A percentile compares a stretch with the other conserved stretches of the same genome.
Evolutionary conservation across 73 alveolate genomes (phyloP).

Genomic region (Paramecium sonneborni): DNA sequence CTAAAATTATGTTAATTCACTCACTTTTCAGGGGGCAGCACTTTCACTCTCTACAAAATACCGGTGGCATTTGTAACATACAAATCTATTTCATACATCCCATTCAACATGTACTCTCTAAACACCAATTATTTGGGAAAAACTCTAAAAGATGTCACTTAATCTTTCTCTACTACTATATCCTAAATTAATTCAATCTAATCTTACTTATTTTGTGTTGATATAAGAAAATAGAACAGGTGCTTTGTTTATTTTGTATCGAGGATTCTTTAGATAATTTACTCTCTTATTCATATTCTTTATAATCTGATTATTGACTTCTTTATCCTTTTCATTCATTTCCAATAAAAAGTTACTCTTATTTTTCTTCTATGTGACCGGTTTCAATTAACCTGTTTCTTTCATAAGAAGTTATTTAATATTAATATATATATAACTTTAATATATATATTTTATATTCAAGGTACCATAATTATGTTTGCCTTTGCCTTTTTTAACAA

Average conservation of each 20-base stretch:
- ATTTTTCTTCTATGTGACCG: not conserved
- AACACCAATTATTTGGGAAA: conserved; percentile 6
- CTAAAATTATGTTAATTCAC: conserved; percentile 25
- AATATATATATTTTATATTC: conserved; percentile 6
- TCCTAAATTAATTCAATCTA: not conserved
- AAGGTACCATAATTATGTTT: conserved; percentile 54
- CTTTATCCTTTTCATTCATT: conserved; percentile 94
- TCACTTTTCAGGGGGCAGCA: conserved; percentile 82
- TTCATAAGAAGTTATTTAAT: not conserved
- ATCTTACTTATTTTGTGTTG: conserved; percentile 58
- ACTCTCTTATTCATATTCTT: conserved; percentile 95
- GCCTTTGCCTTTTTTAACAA: conserved; percentile 53
- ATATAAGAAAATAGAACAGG: conserved; percentile 77
- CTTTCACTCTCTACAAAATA: conserved; percentile 79
- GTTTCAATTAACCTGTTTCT: not conserved
- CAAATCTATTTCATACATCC: conserved; percentile 89
- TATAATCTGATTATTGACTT: conserved; percentile 89
- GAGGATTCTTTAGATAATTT: conserved; percentile 91
- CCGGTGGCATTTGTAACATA: conserved; percentile 89
- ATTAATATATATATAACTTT: not conserved
- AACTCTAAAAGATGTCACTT: conserved; percentile 26
- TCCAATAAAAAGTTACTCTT: conserved; percentile 35
- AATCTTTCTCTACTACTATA: conserved; percentile 14
- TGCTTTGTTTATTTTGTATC: conserved; percentile 76
- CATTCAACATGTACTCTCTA: conserved; percentile 88